phyloP scores from a whole-genome alignment of 805 yeast species.

The Wickerhamiella dianesei region DNA sequence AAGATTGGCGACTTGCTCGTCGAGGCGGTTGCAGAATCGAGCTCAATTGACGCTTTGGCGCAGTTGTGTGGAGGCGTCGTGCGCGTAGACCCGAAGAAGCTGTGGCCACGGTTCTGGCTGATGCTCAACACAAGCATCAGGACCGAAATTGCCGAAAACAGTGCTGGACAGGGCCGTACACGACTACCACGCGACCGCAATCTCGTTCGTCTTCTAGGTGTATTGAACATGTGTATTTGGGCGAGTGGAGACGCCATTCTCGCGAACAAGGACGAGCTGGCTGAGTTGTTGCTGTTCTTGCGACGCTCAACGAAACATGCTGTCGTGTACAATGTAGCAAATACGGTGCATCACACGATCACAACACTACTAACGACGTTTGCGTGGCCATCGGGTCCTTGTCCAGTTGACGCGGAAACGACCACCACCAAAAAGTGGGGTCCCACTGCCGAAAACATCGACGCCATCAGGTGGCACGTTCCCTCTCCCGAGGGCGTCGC shows the following conservation, averaged over 20 bases:
- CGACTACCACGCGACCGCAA: constrained; percentile 44
- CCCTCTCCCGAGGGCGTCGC: constrained; percentile 46
- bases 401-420: constrained; percentile 6
- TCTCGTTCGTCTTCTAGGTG: constrained; percentile 54
- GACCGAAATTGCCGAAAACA: constrained; percentile 58
- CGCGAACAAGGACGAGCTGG: constrained; percentile 32
- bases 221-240: constrained; percentile 56
- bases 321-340: constrained; percentile 45
- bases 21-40: not conserved
- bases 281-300: constrained; percentile 33
- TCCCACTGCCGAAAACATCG: constrained; percentile 14
- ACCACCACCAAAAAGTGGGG: constrained; percentile 33
- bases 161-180: constrained; percentile 62
- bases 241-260: constrained; percentile 46
- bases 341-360: constrained; percentile 53
- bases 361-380: constrained; percentile 45
- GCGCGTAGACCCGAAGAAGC: constrained; percentile 42
- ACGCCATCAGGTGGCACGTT: constrained; percentile 59
- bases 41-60: constrained; percentile 50
- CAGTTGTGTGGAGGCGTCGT: constrained; percentile 61
- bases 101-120: constrained; percentile 34
- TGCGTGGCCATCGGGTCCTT: constrained; percentile 17
- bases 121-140: constrained; percentile 40
- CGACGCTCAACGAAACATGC: constrained; percentile 46
- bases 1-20: not conserved